Conservation (phyloP, 495 filamentous ascomycete species). For the Podospora australis region DNA sequence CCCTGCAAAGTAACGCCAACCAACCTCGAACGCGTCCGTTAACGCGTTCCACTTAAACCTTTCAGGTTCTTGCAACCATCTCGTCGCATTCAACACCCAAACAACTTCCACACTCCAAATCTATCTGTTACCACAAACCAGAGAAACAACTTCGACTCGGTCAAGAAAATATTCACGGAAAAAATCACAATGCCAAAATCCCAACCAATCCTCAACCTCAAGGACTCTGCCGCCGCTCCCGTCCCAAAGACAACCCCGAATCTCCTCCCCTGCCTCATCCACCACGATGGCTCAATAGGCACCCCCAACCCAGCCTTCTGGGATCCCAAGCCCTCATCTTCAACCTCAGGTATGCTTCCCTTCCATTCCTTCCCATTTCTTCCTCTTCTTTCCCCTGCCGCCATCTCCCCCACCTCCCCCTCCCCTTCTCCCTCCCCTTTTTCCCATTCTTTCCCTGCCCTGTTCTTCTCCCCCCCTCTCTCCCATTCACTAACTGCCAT, state of each 20-base stretch:
- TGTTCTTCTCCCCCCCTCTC: constrained; percentile 1
- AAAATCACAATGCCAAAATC: constrained; percentile 21
- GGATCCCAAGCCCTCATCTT: constrained; percentile 39
- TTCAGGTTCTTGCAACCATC: background rate
- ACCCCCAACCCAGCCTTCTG: constrained; percentile 61
- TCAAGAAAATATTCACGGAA: background rate
- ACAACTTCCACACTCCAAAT: background rate
- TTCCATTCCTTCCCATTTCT: background rate
- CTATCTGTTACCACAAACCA: background rate
- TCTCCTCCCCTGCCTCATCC: constrained; percentile 76
- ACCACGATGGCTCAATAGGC: constrained; percentile 68
- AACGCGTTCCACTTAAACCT: constrained; percentile 13
- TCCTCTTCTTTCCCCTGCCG: background rate
- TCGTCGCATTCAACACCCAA: background rate
- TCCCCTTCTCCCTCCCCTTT: no score
- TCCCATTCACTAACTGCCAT: constrained; percentile 38
- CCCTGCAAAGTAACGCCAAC: no score
- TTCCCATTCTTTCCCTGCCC: background rate
- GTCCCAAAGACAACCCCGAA: constrained; percentile 57
- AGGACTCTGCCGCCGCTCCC: constrained; percentile 8
- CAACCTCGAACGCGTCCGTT: constrained; percentile 2
- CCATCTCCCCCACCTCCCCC: background rate
- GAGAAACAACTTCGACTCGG: background rate
- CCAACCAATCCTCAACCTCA: constrained; percentile 22
- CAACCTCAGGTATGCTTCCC: background rate